Conservation (phyloP, 2,329 filamentous ascomycete species). For the Botryotinia narcissicola region DNA sequence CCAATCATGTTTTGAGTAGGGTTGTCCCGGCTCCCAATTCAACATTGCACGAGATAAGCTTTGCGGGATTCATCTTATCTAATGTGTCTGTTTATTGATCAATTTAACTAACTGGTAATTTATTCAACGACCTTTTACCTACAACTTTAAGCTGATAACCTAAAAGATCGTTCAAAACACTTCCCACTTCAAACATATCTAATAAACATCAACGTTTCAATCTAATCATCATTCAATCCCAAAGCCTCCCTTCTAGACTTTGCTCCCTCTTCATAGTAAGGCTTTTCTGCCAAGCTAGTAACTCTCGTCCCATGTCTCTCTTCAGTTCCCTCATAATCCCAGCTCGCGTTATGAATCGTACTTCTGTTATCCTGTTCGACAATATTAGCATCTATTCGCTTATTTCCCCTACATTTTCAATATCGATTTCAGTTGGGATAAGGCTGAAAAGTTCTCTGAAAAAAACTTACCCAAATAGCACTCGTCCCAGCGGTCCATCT, state of each 20-base stretch:
- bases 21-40: neutral
- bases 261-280: slow-evolving; percentile 62
- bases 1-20: neutral
- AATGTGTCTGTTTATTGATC: neutral
- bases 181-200: neutral
- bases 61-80: neutral
- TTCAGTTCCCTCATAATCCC: slow-evolving; percentile 67
- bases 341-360: slow-evolving; percentile 71
- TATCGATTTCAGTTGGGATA: neutral
- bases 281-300: slow-evolving; percentile 68
- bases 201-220: neutral
- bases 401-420: neutral
- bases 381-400: neutral
- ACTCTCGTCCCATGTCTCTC: slow-evolving; percentile 71
- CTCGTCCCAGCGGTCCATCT: slow-evolving; percentile 66
- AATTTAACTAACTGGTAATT: neutral
- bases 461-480: slow-evolving; percentile 55
- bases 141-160: neutral
- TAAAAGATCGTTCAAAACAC: neutral
- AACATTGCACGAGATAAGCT: neutral
- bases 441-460: neutral
- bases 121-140: neutral
- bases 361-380: slow-evolving; percentile 58
- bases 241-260: slow-evolving; percentile 65
- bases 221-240: slow-evolving; percentile 54